These are phyloP conservation scores for Trichoderma pleuroti DNA, from an alignment of 2,329 filamentous ascomycete genomes.

Conservation along the genomic window DNA sequence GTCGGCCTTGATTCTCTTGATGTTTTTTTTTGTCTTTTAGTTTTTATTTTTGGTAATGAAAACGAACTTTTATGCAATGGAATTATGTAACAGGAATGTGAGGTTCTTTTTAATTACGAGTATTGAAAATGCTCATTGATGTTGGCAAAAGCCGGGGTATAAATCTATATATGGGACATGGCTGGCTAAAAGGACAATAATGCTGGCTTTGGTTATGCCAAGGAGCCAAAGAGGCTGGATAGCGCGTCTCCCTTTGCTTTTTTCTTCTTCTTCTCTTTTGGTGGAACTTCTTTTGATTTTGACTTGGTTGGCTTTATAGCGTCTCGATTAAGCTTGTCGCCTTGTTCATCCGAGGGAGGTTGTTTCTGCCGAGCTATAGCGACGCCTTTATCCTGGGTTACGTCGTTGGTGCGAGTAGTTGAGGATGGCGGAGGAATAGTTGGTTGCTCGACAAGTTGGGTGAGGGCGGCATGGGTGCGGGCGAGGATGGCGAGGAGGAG, in stretches of 20 bases:
- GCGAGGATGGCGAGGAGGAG: slow-evolving; percentile 64
- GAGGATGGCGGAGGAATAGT: neutral
- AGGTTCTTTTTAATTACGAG: neutral
- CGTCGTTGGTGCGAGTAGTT: neutral
- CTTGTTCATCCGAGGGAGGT: neutral
- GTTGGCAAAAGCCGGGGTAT: neutral
- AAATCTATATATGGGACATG: neutral
- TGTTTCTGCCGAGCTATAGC: slow-evolving; percentile 29
- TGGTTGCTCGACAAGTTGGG: slow-evolving; percentile 30
- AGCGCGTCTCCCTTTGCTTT: slow-evolving; percentile 61
- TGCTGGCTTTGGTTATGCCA: slow-evolving; percentile 31
- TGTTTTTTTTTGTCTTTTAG: slow-evolving; percentile 24
- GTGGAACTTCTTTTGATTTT: neutral
- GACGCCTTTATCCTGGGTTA: slow-evolving; percentile 28
- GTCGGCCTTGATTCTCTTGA: slow-evolving; percentile 24
- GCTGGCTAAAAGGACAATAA: neutral
- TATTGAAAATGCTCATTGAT: neutral
- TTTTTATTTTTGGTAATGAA: slow-evolving; percentile 23
- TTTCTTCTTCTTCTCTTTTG: slow-evolving; percentile 46
- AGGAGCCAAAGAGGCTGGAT: slow-evolving; percentile 66
- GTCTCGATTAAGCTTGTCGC: neutral
- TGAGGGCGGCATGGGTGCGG: slow-evolving; percentile 49
- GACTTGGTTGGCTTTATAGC: neutral
- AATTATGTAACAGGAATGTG: neutral
- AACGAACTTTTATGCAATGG: neutral